phyloP scores from a whole-genome alignment of 2,329 filamentous ascomycete genomes.

The Claviceps digitariae region DNA sequence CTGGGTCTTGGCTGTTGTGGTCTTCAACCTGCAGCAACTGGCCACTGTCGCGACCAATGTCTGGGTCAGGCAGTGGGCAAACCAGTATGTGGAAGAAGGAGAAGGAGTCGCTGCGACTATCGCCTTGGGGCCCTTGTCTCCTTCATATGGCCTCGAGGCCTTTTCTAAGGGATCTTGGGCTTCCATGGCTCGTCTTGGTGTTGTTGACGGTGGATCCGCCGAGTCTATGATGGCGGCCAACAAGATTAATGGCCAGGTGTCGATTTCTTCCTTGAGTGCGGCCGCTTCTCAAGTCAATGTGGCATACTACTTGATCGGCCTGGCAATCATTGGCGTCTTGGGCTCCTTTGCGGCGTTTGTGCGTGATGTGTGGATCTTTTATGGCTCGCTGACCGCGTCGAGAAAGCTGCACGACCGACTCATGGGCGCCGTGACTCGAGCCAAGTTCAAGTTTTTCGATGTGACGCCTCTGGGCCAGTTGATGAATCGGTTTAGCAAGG shows the following conservation, averaged over 20 bases:
- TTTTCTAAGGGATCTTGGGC: slow-evolving; percentile 20
- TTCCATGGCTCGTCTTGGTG: slow-evolving; percentile 22
- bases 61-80: slow-evolving; percentile 93
- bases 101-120: slow-evolving; percentile 13
- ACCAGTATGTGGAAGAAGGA: slow-evolving; percentile 54
- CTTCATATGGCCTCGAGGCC: slow-evolving; percentile 13
- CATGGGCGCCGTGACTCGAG: slow-evolving; percentile 67
- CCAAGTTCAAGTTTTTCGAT: slow-evolving; percentile 96
- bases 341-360: slow-evolving; percentile 73
- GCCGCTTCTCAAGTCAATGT: slow-evolving; percentile 51
- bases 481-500: slow-evolving; percentile 98
- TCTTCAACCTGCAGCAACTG: slow-evolving; percentile 74
- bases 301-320: slow-evolving; percentile 69
- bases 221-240: not conserved
- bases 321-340: slow-evolving; percentile 63
- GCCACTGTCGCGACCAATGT: slow-evolving; percentile 78
- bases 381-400: slow-evolving; percentile 80
- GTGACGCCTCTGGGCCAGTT: slow-evolving; percentile 88
- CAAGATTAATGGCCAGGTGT: slow-evolving; percentile 6
- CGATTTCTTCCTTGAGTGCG: slow-evolving; percentile 9
- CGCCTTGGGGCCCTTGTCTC: slow-evolving; percentile 10
- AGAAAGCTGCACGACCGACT: slow-evolving; percentile 68
- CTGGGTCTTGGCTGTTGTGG: slow-evolving; percentile 62
- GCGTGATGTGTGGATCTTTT: slow-evolving; percentile 81
- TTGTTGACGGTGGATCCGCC: slow-evolving; percentile 12